phyloP scores from a whole-genome alignment of 179 eudicot genomes.

The Beta macrorhiza region DNA sequence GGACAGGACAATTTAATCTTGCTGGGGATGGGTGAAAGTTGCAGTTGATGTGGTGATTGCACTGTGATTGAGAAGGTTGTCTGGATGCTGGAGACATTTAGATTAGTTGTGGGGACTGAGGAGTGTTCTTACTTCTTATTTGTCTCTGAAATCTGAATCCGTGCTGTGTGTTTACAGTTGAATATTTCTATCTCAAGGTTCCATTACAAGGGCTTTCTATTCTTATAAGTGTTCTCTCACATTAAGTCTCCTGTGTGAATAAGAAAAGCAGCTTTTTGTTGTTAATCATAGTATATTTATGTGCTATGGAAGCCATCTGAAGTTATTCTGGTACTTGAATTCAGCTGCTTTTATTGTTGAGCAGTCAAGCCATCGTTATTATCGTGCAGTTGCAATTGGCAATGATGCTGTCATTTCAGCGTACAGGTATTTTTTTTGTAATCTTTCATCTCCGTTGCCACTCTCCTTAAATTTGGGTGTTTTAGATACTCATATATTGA shows the following conservation, averaged over 20 bases:
- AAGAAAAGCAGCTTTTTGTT: neutral
- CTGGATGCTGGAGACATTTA: neutral
- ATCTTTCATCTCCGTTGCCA: neutral
- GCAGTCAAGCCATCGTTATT: slow-evolving; percentile 97
- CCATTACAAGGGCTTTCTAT: neutral
- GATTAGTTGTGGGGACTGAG: neutral
- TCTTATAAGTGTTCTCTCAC: neutral
- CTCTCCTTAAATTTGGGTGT: neutral
- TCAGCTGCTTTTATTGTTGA: slow-evolving; percentile 96
- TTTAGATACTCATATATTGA: neutral
- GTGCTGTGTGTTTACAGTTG: neutral
- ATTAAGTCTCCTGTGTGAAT: neutral
- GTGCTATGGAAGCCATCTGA: slow-evolving; percentile 50
- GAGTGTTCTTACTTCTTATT: neutral
- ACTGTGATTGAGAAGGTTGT: neutral
- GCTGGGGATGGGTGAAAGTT: no score
- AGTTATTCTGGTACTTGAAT: slow-evolving; percentile 78
- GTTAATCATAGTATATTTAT: slow-evolving; percentile 8
- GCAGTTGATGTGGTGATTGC: no score
- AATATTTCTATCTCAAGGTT: slow-evolving; percentile 4
- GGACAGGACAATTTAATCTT: no score
- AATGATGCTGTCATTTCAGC: slow-evolving; percentile 93
- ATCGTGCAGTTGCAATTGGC: slow-evolving; percentile 78
- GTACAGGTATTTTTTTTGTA: slow-evolving; percentile 54
- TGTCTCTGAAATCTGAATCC: neutral